Evolutionary conservation across 805 yeast genomes (phyloP).

Genomic region (Ogataea minuta): DNA sequence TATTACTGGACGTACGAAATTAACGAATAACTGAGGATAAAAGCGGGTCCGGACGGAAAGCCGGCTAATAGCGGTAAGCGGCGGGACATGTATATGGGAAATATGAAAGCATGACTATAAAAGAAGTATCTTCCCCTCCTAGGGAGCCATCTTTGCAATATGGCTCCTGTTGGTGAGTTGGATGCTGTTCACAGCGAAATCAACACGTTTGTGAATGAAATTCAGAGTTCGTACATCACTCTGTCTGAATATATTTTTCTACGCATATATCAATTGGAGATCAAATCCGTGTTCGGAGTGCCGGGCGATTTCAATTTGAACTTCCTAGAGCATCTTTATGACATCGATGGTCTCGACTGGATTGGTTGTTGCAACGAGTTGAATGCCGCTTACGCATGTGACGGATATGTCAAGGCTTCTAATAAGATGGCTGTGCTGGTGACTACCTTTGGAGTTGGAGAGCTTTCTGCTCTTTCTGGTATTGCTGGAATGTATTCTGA

Average conservation of each 20-base stretch:
- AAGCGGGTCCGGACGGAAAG: constrained; percentile 1
- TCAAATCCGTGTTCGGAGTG: constrained; percentile 50
- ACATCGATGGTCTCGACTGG: constrained; percentile 31
- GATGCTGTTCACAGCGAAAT: constrained; percentile 6
- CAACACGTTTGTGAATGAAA: constrained; percentile 7
- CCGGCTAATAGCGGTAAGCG: constrained; percentile 2
- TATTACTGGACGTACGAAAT: neutral
- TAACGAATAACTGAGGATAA: constrained; percentile 4
- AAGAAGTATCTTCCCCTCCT: neutral
- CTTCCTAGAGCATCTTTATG: constrained; percentile 45
- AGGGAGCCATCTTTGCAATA: neutral
- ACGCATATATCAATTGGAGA: constrained; percentile 43
- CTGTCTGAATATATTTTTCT: constrained; percentile 46
- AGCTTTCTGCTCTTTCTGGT: constrained; percentile 49
- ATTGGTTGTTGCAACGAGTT: constrained; percentile 52
- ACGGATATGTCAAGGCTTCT: constrained; percentile 43
- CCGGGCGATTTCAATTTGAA: constrained; percentile 62
- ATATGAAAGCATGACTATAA: neutral
- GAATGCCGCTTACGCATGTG: constrained; percentile 50
- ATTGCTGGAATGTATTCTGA: constrained; percentile 49
- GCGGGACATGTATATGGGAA: constrained; percentile 1
- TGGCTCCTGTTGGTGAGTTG: constrained; percentile 25
- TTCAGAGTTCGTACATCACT: constrained; percentile 22
- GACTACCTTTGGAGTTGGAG: constrained; percentile 53
- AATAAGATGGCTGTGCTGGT: constrained; percentile 39